These are phyloP conservation scores for Cicer bijugum DNA, from an alignment of 306 rosid genomes.

Conservation along the genomic window DNA sequence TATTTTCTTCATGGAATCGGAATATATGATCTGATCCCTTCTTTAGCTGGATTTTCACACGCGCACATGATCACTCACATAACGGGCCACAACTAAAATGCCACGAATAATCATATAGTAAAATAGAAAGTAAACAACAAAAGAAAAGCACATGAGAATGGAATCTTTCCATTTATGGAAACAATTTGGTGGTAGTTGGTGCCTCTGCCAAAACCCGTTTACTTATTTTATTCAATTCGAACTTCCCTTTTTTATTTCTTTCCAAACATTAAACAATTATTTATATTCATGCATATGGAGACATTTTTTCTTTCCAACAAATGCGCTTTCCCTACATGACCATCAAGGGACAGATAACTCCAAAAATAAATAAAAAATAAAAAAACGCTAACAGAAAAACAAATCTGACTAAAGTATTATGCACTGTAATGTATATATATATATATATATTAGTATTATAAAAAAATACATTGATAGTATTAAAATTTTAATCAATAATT, in stretches of 20 bases:
- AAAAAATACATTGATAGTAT: too few species aligned
- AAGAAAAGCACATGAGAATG: slow-evolving; percentile 7
- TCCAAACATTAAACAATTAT: neutral
- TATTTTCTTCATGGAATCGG: neutral
- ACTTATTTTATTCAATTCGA: slow-evolving; percentile 34
- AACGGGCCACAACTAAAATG: neutral
- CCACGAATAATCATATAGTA: slow-evolving; percentile 24
- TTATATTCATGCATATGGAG: neutral
- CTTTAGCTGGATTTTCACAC: slow-evolving; percentile 39
- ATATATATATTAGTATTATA: too few species aligned
- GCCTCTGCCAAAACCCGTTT: slow-evolving; percentile 10
- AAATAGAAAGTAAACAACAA: too few species aligned
- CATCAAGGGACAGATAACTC: slow-evolving; percentile 17
- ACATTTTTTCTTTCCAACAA: slow-evolving; percentile 30
- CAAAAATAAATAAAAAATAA: too few species aligned
- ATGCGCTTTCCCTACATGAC: slow-evolving; percentile 39
- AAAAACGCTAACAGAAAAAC: neutral
- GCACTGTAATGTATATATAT: too few species aligned
- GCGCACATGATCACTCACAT: slow-evolving; percentile 41
- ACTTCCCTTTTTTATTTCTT: neutral
- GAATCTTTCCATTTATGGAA: slow-evolving; percentile 64
- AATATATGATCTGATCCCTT: neutral
- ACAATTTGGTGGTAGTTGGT: slow-evolving; percentile 30
- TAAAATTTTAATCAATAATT: too few species aligned
- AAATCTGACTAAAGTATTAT: neutral